A percentile compares a stretch with the other conserved stretches of the same genome.
Conservation (phyloP, 495 filamentous ascomycete species). For the Halenospora varia region DNA sequence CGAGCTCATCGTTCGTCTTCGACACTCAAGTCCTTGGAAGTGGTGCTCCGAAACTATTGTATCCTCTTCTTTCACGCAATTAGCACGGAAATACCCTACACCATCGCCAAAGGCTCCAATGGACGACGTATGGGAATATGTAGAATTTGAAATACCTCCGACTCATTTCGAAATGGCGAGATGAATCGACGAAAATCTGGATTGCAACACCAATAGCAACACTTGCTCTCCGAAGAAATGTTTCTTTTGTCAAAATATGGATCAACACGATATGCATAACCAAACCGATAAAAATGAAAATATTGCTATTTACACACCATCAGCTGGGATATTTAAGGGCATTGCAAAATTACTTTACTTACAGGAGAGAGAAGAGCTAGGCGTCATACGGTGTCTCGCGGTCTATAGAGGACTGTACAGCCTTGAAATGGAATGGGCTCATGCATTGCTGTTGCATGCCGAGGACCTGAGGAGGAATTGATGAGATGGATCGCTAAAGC, state of each 20-base stretch:
- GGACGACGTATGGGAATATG: neutral
- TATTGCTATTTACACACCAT: slow-evolving; percentile 4
- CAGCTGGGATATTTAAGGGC: neutral
- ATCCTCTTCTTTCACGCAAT: neutral
- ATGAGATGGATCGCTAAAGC: too few species aligned
- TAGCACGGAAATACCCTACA: neutral
- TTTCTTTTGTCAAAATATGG: neutral
- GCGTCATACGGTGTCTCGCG: too few species aligned
- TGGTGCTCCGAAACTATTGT: neutral
- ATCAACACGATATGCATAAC: neutral
- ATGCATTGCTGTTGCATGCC: too few species aligned
- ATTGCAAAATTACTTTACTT: neutral
- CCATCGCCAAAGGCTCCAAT: neutral
- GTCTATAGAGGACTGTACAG: neutral
- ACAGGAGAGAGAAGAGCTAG: neutral
- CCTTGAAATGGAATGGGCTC: too few species aligned
- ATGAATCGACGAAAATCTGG: too few species aligned
- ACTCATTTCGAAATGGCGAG: neutral
- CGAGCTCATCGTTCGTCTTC: neutral
- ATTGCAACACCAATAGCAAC: too few species aligned
- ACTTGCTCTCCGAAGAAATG: neutral
- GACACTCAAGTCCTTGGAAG: neutral
- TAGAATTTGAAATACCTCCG: neutral
- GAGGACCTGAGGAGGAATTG: too few species aligned
- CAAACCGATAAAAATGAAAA: neutral